Evolutionary conservation across 148 eudicot species (phyloP).

Genomic region (Nepenthes gracilis): DNA sequence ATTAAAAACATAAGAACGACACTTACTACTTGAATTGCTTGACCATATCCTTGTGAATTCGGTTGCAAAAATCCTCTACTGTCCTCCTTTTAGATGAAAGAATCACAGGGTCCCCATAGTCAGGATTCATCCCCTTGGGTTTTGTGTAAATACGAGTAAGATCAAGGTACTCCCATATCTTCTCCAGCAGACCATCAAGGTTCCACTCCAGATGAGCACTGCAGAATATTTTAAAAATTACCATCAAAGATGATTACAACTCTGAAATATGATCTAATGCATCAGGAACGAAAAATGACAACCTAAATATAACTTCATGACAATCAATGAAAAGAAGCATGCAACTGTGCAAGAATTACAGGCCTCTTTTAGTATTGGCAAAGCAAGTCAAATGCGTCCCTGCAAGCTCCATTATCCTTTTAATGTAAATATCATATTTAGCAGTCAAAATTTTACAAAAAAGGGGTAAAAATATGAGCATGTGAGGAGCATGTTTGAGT

Average conservation of each 20-base stretch:
- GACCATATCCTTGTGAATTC: slow-evolving; percentile 95
- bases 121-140: slow-evolving; percentile 99
- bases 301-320: not conserved
- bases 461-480: too few relatives aligned
- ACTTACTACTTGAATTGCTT: slow-evolving; percentile 93
- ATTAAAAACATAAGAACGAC: not conserved
- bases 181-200: slow-evolving; percentile 95
- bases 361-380: too few relatives aligned
- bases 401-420: too few relatives aligned
- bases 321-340: not conserved
- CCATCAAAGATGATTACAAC: not conserved
- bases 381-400: too few relatives aligned
- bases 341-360: not conserved
- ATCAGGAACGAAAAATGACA: not conserved
- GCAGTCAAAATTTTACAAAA: too few relatives aligned
- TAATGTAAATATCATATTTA: too few relatives aligned
- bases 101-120: slow-evolving; percentile 92
- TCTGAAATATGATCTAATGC: not conserved
- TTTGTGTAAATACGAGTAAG: slow-evolving; percentile 96
- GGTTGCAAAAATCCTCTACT: slow-evolving; percentile 78
- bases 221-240: slow-evolving; percentile 9
- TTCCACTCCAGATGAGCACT: slow-evolving; percentile 99
- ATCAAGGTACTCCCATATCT: slow-evolving; percentile 88
- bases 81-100: slow-evolving; percentile 79
- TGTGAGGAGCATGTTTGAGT: too few relatives aligned